phyloP scores from a whole-genome alignment of 73 alveolate genomes.

The Tetrahymena malaccensis region DNA sequence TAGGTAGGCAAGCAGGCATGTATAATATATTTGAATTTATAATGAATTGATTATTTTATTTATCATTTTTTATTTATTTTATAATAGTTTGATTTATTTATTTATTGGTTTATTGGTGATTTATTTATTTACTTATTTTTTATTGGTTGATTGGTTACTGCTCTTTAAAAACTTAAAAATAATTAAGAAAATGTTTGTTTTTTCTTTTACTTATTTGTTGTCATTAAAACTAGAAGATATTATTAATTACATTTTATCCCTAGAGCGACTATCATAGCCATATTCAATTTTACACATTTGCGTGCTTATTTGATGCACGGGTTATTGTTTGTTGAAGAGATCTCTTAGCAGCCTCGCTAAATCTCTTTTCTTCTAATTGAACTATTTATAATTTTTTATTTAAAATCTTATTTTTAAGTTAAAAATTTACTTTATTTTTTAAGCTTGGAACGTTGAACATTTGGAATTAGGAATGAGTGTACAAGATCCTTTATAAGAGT shows the following conservation, averaged over 20 bases:
- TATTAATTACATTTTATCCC: not conserved
- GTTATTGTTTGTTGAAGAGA: conserved; percentile 72
- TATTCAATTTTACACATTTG: not conserved
- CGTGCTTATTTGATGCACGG: conserved; percentile 44
- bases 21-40: no score
- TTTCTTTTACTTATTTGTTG: not conserved
- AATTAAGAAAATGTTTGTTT: no score
- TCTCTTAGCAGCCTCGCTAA: conserved; percentile 93
- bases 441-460: conserved; percentile 82
- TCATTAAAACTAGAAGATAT: not conserved
- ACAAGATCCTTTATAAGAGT: conserved; percentile 88
- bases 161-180: not conserved
- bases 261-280: not conserved
- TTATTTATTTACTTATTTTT: no score
- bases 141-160: not conserved
- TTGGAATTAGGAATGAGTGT: conserved; percentile 91
- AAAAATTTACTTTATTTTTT: conserved; percentile 60
- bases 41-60: no score
- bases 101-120: not conserved
- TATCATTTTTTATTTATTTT: no score
- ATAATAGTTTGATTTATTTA: not conserved
- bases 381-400: conserved; percentile 14
- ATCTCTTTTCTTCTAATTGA: conserved; percentile 92
- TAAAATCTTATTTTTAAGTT: not conserved
- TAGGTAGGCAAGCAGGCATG: not conserved